phyloP scores from a whole-genome alignment of 768 basidiomycete genomes.

The Mycena latifolia region DNA sequence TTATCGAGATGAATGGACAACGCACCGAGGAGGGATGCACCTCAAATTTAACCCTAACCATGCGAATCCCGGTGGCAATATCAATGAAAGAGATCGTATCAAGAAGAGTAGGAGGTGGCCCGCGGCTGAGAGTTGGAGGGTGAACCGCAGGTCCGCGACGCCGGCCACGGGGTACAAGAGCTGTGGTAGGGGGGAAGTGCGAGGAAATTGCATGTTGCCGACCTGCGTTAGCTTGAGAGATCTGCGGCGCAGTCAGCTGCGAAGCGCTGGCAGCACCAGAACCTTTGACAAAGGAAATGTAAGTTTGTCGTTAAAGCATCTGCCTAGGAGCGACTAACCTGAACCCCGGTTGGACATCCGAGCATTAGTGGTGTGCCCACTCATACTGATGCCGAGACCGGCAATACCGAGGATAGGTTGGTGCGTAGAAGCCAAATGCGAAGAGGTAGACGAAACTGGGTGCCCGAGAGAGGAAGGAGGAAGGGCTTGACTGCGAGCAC shows the following conservation, averaged over 20 bases:
- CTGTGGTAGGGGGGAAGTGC: conserved; percentile 6
- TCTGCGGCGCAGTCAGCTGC: conserved; percentile 2
- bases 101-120: conserved; percentile 14
- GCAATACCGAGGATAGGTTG: conserved; percentile 17
- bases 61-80: not conserved
- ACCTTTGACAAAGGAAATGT: too few relatives aligned
- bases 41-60: not conserved
- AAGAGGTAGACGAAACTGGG: not conserved
- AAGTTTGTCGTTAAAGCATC: too few relatives aligned
- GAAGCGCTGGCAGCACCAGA: not conserved
- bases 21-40: not conserved
- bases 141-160: conserved; percentile 4
- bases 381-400: conserved; percentile 11
- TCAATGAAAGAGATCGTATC: conserved; percentile 13
- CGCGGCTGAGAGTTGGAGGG: conserved; percentile 7
- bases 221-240: conserved; percentile 1
- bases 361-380: conserved; percentile 12
- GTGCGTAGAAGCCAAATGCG: not conserved
- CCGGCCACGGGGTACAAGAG: not conserved
- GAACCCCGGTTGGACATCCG: not conserved
- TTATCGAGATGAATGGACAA: not conserved
- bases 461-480: conserved; percentile 12
- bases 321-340: too few relatives aligned
- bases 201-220: conserved; percentile 7
- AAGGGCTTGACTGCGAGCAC: conserved; percentile 13